Conservation (phyloP, 2,329 filamentous ascomycete genomes). For the Lomentospora prolificans region DNA sequence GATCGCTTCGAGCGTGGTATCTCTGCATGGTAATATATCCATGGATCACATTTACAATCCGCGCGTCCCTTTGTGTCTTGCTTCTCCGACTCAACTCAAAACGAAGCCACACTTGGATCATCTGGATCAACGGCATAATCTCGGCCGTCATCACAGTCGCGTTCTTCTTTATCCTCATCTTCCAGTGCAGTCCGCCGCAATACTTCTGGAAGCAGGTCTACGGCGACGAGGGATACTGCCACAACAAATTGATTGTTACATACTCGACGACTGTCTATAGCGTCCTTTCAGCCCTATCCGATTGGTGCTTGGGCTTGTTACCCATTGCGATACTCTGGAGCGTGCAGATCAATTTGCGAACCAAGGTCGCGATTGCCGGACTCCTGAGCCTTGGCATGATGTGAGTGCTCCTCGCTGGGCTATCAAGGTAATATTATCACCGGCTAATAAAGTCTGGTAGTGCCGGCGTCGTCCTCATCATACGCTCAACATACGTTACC, state of each 20-base stretch:
- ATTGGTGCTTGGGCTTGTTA: conserved; percentile 38
- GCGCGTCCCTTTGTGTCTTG: conserved; percentile 31
- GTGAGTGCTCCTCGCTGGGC: conserved; percentile 21
- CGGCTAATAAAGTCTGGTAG: conserved; percentile 15
- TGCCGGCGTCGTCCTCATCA: conserved; percentile 27
- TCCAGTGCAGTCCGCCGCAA: conserved; percentile 38
- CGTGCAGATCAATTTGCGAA: conserved; percentile 35
- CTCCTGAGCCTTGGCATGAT: conserved; percentile 40
- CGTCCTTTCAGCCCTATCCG: conserved; percentile 31
- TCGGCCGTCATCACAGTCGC: conserved; percentile 25
- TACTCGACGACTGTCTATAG: conserved; percentile 35
- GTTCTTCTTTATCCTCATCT: conserved; percentile 35
- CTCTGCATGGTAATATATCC: conserved; percentile 30
- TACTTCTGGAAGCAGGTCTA: conserved; percentile 37
- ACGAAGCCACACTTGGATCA: conserved; percentile 22
- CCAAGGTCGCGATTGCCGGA: conserved; percentile 33
- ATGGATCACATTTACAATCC: conserved; percentile 26
- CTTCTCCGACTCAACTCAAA: conserved; percentile 28
- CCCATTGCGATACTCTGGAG: conserved; percentile 41
- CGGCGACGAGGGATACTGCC: conserved; percentile 27
- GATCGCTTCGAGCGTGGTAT: conserved; percentile 26
- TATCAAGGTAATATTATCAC: neutral
- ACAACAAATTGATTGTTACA: conserved; percentile 28
- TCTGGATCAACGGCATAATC: conserved; percentile 22
- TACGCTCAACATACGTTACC: conserved; percentile 25